phyloP scores from a whole-genome alignment of 176 grass and related monocot genomes.

The Calamus simplicifolius region DNA sequence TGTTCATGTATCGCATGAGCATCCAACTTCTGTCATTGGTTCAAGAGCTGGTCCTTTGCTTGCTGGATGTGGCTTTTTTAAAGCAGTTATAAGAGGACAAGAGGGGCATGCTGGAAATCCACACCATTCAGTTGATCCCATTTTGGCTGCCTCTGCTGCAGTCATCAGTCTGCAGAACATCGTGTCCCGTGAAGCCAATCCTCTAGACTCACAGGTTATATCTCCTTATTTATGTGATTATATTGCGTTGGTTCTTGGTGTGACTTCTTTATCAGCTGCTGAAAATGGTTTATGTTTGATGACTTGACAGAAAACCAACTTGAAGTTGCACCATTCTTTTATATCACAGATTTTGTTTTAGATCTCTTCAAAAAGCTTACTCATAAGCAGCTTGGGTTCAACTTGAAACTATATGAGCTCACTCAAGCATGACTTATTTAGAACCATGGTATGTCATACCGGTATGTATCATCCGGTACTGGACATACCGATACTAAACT shows the following conservation, averaged over 20 bases:
- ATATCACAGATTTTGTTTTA: too few species aligned
- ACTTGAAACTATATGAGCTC: too few species aligned
- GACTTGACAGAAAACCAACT: too few species aligned
- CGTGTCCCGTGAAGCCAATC: constrained; percentile 76
- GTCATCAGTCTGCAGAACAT: constrained; percentile 80
- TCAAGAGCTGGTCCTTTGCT: constrained; percentile 66
- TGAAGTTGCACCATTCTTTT: too few species aligned
- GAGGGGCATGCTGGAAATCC: constrained; percentile 2
- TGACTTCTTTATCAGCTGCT: not conserved
- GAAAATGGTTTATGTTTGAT: too few species aligned
- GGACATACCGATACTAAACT: too few species aligned
- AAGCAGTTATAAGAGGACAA: constrained; percentile 39
- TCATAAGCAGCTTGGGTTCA: too few species aligned
- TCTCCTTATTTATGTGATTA: too few species aligned
- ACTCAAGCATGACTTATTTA: too few species aligned
- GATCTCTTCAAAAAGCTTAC: too few species aligned
- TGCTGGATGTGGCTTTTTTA: constrained; percentile 94
- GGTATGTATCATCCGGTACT: too few species aligned
- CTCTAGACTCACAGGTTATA: constrained; percentile 69
- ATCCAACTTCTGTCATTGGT: constrained; percentile 59
- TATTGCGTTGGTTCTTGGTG: not conserved
- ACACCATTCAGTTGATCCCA: constrained; percentile 15
- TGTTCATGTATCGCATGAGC: constrained; percentile 69
- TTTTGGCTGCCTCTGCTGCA: constrained; percentile 60
- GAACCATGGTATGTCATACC: too few species aligned